Base-by-base conservation (phyloP, 2,329 filamentous ascomycete species). In the Cladosporium sp. region DNA sequence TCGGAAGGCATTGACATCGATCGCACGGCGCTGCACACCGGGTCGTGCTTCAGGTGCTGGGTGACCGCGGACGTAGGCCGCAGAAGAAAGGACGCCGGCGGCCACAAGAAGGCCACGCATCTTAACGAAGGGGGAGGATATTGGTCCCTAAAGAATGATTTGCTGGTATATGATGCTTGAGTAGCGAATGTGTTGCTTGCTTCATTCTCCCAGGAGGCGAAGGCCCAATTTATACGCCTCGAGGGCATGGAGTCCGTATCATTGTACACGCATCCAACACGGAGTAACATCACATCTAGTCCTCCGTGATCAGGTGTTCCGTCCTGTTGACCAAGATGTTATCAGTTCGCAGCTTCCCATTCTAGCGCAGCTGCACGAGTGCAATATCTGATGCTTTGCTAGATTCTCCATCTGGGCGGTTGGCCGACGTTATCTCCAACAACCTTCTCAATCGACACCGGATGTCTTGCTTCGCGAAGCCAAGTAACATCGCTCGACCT, bases 1-100 rank as follows among this genome's bases (percentile, higher is more conserved):
- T 45, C 65, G 64, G 52, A 65, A 67, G 13, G 61, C 56, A 43
- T 65, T 62, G 11, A 69, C 53, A 43, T 69, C 62, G 18, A 68
- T 52, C 8, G 61, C 59, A 57, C 58, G 59, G 32, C 53, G 53
- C 30, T 51, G 43, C 5, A 54, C 34, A 29, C 36, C 40, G 13
- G 40, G 17, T 13, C 48, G 18, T 37, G 48, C 42, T 22, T 43
- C 40, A 11, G 48, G 41, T 13, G 48, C 41, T n/a, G 48, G 48
- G 15, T 51, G 48, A 8, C 20, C 42, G n/a, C 48, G 40, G 15
- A 51, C 48, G 11, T 30, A 40, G 6, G 40, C 40, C 18, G 48
- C 41, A 12, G 48, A 51, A 13, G 48, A 43, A 15, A 51, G 48
- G 19, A 51, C 18, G 34, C 48, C 41, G 40, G 27, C 22, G 27